Base-by-base conservation (phyloP, 2,329 filamentous ascomycete species). In the Botrytis byssoidea region DNA sequence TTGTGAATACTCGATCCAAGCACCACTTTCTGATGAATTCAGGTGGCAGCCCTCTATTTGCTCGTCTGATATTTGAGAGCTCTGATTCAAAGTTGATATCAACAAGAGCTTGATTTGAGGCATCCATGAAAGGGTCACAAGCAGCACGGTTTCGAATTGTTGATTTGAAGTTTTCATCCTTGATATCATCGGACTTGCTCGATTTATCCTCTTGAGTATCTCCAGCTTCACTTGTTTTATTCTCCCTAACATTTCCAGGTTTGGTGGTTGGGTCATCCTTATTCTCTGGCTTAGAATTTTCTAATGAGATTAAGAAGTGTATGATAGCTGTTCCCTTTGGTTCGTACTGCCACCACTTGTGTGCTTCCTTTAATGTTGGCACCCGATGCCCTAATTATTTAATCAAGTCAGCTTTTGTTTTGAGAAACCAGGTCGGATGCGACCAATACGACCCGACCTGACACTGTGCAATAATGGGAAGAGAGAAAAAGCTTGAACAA, bases 291-390 rank as follows among this genome's bases (percentile, higher is more conserved):
- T 65, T 74, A 35, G 73, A 72, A n/a, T 74, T 73, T 46, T 74
- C 72, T 32, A 76, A 44, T 8, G 74, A 76, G 16, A 76, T 73
- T 2, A 80, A 71, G 60, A 78, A 78, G 10, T 76, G 67, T 25
- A 77, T 74, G 9, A 79, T 76, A 1, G 75, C 71, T 63, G 73
- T 73, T 20, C 77, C 79, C 42, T 78, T 72, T n/a, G 71, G 57
- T 22, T 78, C 76, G 51, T 77, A 72, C 37, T 76, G 71, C 79
- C 79, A 80, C 74, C 75, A 80, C 6, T 73, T 44, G 42, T 80
- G 70, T 3, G 74, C 75, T n/a, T 79, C 75, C 48, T 74, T 77
- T 2, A 80, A 65, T 12, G 68, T 76, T 9, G 78, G 77, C 7
- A 79, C 60, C 67, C 72, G 74, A 32, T 79, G 74, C 12, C 77